Evolutionary conservation across 441 rosid species (phyloP), one percentile per base, ranked within the genome.

Genomic region (Mallotus repandus): DNA sequence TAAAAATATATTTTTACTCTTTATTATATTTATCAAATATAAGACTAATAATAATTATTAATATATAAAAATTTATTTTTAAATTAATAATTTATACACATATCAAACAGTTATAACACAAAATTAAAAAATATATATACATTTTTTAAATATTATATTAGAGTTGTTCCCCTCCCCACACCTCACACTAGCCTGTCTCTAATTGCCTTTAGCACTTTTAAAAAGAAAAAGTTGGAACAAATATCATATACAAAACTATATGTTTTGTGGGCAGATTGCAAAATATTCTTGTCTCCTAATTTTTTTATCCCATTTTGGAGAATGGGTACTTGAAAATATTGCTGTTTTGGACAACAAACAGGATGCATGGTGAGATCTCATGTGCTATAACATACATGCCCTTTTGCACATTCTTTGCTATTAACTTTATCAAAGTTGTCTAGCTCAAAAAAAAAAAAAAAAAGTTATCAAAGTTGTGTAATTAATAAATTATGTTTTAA

Each of bases 181-280:
- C 25, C 18, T 10, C 7, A 16, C 15, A 68, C 62, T 32, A 68
- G 50, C 70, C 52, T 68, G 62, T 68, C 62, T 68, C 52, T 53
- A 53, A 7, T 68, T 35, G 71, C 62, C 62, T 68, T 68, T 68
- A n/a, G 22, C 58, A 55, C 6, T 60, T 25, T 60, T 12, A 29
- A 25, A 16, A 29, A 12, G n/a, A 38, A 38, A 38, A 38, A 4
- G 6, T 38, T 38, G 4, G 41, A 38, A 38, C 41, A 38, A 38
- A 38, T 29, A 12, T 59, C 63, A 59, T 25, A 11, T 29, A 29
- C 9, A 59, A 59, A 59, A 59, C 64, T 32, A 8, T 19, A 32
- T 19, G 41, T 38, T 38, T 13, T 2, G 43, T 29, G 43, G 43
- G 3, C 63, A 13, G 32, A 12, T 7, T 25, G 65, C 48, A 61